Evolutionary conservation across 1,139 yeast genomes (phyloP), one percentile per base, ranked within the genome.

Genomic region (Yamadazyma triangularis): DNA sequence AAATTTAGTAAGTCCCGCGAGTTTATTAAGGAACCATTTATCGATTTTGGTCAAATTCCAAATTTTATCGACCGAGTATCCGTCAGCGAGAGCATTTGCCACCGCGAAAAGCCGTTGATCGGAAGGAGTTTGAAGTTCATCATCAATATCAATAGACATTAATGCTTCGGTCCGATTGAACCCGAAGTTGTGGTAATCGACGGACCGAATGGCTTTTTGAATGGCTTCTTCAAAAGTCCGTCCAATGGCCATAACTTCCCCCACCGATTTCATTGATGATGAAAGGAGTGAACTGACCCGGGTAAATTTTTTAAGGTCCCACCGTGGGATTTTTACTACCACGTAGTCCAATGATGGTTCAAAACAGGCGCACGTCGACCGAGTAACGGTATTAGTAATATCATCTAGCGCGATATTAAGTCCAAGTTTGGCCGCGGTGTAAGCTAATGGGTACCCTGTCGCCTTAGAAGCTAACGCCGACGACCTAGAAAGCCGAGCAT

Each of bases 391-490:
- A 70, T 91, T 91, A 60, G 80, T 82, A 55, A 91, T 84, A 62
- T 89, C 95, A 51, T 87, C 83, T 60, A 91, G 77, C 33, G 97
- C 91, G 51, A 86, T 86, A 67, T 87, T 87, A 59, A 91, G 76
- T 63, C 96, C 98, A 47, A 91, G 72, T 64, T 91, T 91, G 39
- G 98, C 98, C 42, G 98, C 98, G 41, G 95, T 91, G 61, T 88
- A 91, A 39, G 98, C 98, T 51, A 91, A 75, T 51, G 98, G 98
- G 54, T 91, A 91, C 52, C 98, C 98, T 34, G 98, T 91, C 25
- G 98, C 98, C 71, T 91, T 91, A 24, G 98, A 91, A 29, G 98
- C 98, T 52, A 91, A 74, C 38, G 98, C 98, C 25, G 98, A 91
- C 33, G 98, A 91, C 63, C 98, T 82, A 15, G 97, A 89, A 53